Percentiles rank a stretch among this genome's conserved stretches.
Conservation (phyloP, 768 basidiomycete species). For the Kondoa subrosea region DNA sequence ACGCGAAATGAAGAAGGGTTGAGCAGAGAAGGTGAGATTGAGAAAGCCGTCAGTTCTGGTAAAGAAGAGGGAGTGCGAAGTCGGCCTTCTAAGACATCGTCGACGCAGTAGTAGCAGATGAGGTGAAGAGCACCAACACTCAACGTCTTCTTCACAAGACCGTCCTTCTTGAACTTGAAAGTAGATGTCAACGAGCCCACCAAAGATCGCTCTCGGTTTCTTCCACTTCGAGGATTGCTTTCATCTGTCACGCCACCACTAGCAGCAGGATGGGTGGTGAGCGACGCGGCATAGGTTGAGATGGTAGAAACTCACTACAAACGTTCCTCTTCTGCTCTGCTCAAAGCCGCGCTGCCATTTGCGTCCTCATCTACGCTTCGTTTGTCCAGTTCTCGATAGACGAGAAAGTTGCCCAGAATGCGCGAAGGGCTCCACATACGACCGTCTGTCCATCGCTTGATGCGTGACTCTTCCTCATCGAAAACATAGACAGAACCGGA, state of each 20-base stretch:
- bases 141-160: constrained; percentile 87
- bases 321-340: background rate
- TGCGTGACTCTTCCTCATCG: constrained; percentile 90
- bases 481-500: constrained; percentile 92
- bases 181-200: constrained; percentile 82
- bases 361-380: background rate
- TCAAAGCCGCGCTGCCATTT: background rate
- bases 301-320: background rate
- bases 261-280: background rate
- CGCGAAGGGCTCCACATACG: constrained; percentile 85
- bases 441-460: constrained; percentile 97
- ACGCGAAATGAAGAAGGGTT: constrained; percentile 80
- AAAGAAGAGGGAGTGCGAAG: constrained; percentile 73
- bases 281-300: background rate
- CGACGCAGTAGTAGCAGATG: constrained; percentile 72
- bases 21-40: constrained; percentile 67
- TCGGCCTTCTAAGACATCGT: constrained; percentile 75
- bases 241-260: background rate
- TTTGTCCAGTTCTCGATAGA: constrained; percentile 42
- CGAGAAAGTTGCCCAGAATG: constrained; percentile 84
- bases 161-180: constrained; percentile 80
- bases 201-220: constrained; percentile 50
- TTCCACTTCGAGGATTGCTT: background rate
- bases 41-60: constrained; percentile 65
- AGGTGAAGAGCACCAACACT: constrained; percentile 76